Base-by-base conservation (phyloP, 192 early-diverging fungal species). In the Coemansia sp. region DNA sequence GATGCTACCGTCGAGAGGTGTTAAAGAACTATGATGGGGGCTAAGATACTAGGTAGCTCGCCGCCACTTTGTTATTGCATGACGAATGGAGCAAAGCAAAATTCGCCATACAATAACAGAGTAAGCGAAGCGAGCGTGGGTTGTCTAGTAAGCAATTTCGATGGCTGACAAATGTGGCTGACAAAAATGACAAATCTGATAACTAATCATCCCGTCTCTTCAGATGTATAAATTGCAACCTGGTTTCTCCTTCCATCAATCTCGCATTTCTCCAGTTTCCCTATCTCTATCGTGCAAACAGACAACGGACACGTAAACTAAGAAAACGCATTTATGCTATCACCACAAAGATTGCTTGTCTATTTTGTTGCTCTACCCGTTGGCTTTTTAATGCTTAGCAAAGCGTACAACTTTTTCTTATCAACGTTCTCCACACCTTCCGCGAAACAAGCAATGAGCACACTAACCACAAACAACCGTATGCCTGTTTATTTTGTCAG, bases 401-500 rank as follows among this genome's bases (percentile, higher is more conserved):
- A 35, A 16, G 10, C 21, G 2, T 53, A 39, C 53, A 38, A 18
- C 15, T 18, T 46, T n/a, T 59, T 35, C n/a, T 59, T 30, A 30
- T 30, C 53, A 16, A 56, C 53, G 14, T 34, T 56, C 14, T 5
- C 16, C 10, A 8, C 12, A 59, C 5, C 0, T 10, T 26, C 51
- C 23, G 8, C 35, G n/a, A 59, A 20, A 59, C 33, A 59, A 26
- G 44, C 58, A 34, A 59, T 66, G 33, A 12, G 35, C 43, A 53
- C 52, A n/a, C 48, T 11, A n/a, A 15, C 8, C 24, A 23, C 51
- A 26, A 7, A 7, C 7, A 53, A 3, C 4, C 44, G 33, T 23
- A 75, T 71, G 72, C 77, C 77, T 1, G 77, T 75, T 15, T 75
- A 68, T 52, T 80, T 80, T 68, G 65, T 80, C 38, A 71, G 72